Conservation (phyloP, 495 filamentous ascomycete genomes). For the Parachaetomium inaequale region DNA sequence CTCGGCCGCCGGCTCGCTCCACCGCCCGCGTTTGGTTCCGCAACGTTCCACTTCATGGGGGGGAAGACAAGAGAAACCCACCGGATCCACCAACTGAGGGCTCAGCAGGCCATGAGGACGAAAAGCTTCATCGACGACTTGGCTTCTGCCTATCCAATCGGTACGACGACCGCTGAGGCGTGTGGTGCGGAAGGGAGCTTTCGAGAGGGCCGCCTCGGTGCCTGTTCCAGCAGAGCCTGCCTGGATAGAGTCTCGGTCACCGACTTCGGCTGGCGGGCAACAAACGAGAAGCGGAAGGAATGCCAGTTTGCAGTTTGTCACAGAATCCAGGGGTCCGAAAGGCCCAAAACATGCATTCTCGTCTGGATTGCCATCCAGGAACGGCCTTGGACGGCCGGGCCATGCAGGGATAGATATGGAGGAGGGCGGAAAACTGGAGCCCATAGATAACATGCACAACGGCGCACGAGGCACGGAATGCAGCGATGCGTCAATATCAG, state of each 20-base stretch:
- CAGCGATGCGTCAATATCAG: slow-evolving; percentile 20
- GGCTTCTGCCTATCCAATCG: slow-evolving; percentile 15
- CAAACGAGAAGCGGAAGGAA: not conserved
- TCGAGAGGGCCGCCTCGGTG: not conserved
- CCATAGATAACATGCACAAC: slow-evolving; percentile 16
- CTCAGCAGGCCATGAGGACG: slow-evolving; percentile 10
- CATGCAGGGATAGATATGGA: slow-evolving; percentile 6
- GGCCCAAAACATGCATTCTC: slow-evolving; percentile 3
- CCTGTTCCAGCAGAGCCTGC: not conserved
- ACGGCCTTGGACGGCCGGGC: not conserved
- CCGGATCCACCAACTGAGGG: slow-evolving; percentile 11
- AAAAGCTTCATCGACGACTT: slow-evolving; percentile 8
- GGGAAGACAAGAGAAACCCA: slow-evolving; percentile 2
- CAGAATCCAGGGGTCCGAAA: slow-evolving; percentile 15
- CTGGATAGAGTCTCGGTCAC: slow-evolving; percentile 1
- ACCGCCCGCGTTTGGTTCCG: slow-evolving; percentile 16
- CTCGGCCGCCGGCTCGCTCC: slow-evolving; percentile 1
- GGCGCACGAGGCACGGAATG: slow-evolving; percentile 16
- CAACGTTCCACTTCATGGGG: slow-evolving; percentile 12
- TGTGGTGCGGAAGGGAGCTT: not conserved
- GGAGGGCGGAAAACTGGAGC: slow-evolving; percentile 1
- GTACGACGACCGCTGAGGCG: slow-evolving; percentile 4
- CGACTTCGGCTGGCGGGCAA: slow-evolving; percentile 15
- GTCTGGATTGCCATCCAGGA: slow-evolving; percentile 1
- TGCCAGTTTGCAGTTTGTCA: slow-evolving; percentile 19